phyloP scores from a whole-genome alignment of 2,329 filamentous ascomycete genomes.

The Furcasterigmium sp. region DNA sequence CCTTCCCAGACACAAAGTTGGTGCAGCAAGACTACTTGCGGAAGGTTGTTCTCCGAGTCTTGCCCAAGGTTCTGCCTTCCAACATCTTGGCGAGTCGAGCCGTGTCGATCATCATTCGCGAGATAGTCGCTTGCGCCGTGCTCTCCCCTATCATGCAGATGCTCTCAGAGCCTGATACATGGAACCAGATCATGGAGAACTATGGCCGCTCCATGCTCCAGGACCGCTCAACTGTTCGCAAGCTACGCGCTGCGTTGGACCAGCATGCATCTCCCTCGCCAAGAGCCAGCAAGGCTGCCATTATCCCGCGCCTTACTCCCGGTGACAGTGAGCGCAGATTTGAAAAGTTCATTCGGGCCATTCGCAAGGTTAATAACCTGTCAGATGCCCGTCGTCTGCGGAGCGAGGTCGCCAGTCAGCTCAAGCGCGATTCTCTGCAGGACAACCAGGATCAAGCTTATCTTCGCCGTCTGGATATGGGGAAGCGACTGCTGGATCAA shows the following conservation, averaged over 20 bases:
- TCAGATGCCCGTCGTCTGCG: slow-evolving; percentile 90
- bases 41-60: slow-evolving; percentile 62
- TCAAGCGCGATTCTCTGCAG: slow-evolving; percentile 76
- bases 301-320: slow-evolving; percentile 74
- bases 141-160: slow-evolving; percentile 75
- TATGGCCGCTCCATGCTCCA: slow-evolving; percentile 83
- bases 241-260: slow-evolving; percentile 85
- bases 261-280: slow-evolving; percentile 84
- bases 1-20: slow-evolving; percentile 77
- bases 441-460: slow-evolving; percentile 83
- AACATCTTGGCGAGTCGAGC: slow-evolving; percentile 73
- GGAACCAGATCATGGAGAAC: slow-evolving; percentile 94
- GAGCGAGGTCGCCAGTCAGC: slow-evolving; percentile 85
- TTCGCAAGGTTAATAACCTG: slow-evolving; percentile 82
- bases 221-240: slow-evolving; percentile 90
- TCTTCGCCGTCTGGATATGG: slow-evolving; percentile 83
- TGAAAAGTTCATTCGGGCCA: slow-evolving; percentile 86
- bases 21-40: slow-evolving; percentile 88
- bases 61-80: slow-evolving; percentile 70
- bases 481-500: slow-evolving; percentile 84
- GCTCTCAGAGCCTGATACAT: slow-evolving; percentile 87
- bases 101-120: slow-evolving; percentile 75
- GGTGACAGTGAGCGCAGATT: slow-evolving; percentile 88
- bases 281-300: slow-evolving; percentile 55
- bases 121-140: slow-evolving; percentile 91